Evolutionary conservation across 768 basidiomycete genomes (phyloP).

Genomic region (Trametes cubensis): DNA sequence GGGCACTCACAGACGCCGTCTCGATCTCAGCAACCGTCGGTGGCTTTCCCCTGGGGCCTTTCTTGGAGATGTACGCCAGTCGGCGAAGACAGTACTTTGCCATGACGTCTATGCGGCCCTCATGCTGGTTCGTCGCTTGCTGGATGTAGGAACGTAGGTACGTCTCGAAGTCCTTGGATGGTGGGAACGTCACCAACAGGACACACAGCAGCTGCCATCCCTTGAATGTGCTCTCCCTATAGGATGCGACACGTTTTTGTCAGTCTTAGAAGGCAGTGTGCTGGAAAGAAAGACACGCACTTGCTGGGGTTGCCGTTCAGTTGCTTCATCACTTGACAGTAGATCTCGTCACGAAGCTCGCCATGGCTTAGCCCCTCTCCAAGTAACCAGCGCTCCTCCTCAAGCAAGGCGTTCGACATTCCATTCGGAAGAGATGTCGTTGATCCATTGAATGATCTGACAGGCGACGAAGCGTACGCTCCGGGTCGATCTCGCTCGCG

Average conservation of each 20-base stretch:
- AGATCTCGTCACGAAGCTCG: slow-evolving; percentile 91
- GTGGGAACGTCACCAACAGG: slow-evolving; percentile 87
- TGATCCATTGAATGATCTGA: slow-evolving; percentile 38
- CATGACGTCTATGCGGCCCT: slow-evolving; percentile 86
- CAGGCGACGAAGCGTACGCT: slow-evolving; percentile 39
- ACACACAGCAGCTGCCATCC: slow-evolving; percentile 95
- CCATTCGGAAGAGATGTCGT: slow-evolving; percentile 46
- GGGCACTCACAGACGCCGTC: slow-evolving; percentile 70
- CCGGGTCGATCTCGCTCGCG: slow-evolving; percentile 69
- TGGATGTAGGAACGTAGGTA: slow-evolving; percentile 83
- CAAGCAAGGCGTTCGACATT: slow-evolving; percentile 51
- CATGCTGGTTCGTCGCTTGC: slow-evolving; percentile 62
- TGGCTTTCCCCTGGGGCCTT: slow-evolving; percentile 84
- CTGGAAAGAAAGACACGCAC: slow-evolving; percentile 47
- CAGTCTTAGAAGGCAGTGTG: background rate
- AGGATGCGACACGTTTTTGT: background rate
- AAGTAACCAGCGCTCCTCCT: slow-evolving; percentile 88
- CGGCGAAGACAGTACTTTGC: slow-evolving; percentile 89
- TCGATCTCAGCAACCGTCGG: slow-evolving; percentile 87
- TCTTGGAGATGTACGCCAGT: slow-evolving; percentile 71
- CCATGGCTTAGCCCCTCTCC: slow-evolving; percentile 77
- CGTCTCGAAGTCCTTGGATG: slow-evolving; percentile 89
- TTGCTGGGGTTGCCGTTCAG: slow-evolving; percentile 78
- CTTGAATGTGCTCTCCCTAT: slow-evolving; percentile 81
- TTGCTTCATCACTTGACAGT: slow-evolving; percentile 92